A percentile compares a stretch with the other conserved stretches of the same genome.
Evolutionary conservation across 2,329 filamentous ascomycete genomes (phyloP).

Genomic region (Fusarium fujikuroi): DNA sequence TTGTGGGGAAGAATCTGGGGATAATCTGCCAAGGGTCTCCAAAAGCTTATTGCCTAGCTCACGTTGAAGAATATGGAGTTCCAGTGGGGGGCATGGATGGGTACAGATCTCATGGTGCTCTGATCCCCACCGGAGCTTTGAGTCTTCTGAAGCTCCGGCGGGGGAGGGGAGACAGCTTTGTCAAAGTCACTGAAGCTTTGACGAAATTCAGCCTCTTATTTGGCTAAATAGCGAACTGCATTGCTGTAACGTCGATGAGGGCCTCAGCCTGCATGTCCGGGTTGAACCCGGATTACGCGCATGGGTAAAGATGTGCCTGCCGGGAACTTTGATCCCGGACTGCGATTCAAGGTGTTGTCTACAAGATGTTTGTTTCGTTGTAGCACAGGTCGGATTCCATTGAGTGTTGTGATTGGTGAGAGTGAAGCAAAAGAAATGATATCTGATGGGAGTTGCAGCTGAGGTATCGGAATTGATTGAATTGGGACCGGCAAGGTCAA

Average conservation of each 20-base stretch:
- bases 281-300: neutral
- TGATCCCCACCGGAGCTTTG: slow-evolving; percentile 8
- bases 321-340: neutral
- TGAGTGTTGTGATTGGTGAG: neutral
- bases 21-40: neutral
- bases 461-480: neutral
- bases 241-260: neutral
- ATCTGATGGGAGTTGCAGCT: neutral
- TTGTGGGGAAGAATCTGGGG: slow-evolving; percentile 20
- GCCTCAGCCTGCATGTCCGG: neutral
- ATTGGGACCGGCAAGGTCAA: neutral
- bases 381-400: neutral
- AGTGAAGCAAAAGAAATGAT: neutral
- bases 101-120: neutral
- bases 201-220: neutral
- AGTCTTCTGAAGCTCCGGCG: neutral
- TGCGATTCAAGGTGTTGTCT: neutral
- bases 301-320: neutral
- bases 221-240: neutral
- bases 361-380: neutral
- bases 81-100: neutral
- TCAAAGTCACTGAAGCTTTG: neutral
- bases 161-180: neutral
- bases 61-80: slow-evolving; percentile 3
- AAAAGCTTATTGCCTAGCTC: neutral